phyloP scores from a whole-genome alignment of 371 early-diverging fungal genomes.

The Fennellomyces sp. region DNA sequence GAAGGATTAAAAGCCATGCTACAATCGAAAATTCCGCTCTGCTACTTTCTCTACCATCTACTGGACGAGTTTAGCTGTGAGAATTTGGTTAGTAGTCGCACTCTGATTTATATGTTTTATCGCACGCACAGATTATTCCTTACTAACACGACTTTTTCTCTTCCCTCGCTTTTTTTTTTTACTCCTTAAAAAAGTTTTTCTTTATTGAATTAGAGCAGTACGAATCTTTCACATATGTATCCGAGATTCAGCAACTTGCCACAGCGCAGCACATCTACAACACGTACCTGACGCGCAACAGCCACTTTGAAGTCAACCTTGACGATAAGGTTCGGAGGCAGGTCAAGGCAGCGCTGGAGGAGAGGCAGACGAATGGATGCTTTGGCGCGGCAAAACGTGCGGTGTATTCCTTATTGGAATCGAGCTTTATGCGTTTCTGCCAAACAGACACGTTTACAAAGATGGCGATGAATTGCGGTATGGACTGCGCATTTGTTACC shows the following conservation, averaged over 20 bases:
- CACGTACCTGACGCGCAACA: constrained; percentile 53
- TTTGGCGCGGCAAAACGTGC: constrained; percentile 58
- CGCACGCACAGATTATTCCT: too few species aligned
- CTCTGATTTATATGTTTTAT: too few species aligned
- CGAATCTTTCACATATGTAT: constrained; percentile 42
- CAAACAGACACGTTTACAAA: constrained; percentile 31
- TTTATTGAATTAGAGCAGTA: constrained; percentile 64
- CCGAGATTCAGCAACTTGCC: constrained; percentile 39
- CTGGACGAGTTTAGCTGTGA: constrained; percentile 60
- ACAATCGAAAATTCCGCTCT: constrained; percentile 54
- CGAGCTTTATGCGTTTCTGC: constrained; percentile 52
- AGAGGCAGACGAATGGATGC: constrained; percentile 30
- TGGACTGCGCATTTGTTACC: too few species aligned
- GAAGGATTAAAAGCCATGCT: constrained; percentile 61
- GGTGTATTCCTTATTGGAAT: constrained; percentile 52
- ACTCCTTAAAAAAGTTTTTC: constrained; percentile 47
- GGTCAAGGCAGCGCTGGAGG: constrained; percentile 32
- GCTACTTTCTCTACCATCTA: constrained; percentile 58
- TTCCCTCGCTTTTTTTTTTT: constrained; percentile 1
- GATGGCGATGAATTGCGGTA: constrained; percentile 45
- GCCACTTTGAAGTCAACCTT: constrained; percentile 61
- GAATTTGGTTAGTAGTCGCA: constrained; percentile 66
- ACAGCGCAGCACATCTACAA: constrained; percentile 59
- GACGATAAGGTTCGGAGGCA: constrained; percentile 53
- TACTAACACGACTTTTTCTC: too few species aligned